These are phyloP conservation scores for Candida railenensis DNA, from an alignment of 805 yeast species.

Conservation along the genomic window DNA sequence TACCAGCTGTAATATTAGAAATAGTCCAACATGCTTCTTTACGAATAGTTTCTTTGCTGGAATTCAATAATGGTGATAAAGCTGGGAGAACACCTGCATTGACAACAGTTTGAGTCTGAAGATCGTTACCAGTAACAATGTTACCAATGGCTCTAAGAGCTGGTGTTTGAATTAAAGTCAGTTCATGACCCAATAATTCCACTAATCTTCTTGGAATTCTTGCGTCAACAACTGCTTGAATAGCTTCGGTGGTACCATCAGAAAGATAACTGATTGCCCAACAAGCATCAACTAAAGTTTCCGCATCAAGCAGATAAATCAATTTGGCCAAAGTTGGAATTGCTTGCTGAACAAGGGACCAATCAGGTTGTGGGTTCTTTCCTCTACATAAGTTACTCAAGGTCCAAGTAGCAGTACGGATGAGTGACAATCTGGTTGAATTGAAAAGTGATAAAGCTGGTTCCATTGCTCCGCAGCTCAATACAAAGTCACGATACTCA, in stretches of 20 bases:
- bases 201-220: conserved; percentile 93
- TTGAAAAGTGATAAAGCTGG: conserved; percentile 80
- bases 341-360: conserved; percentile 83
- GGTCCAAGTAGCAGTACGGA: conserved; percentile 98
- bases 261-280: conserved; percentile 97
- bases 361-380: conserved; percentile 92
- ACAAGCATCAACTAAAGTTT: conserved; percentile 94
- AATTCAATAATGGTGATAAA: conserved; percentile 71
- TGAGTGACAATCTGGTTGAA: conserved; percentile 80
- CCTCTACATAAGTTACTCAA: conserved; percentile 96
- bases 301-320: conserved; percentile 86
- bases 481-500: conserved; percentile 83
- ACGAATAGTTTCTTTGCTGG: conserved; percentile 87
- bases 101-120: conserved; percentile 92
- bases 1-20: conserved; percentile 97
- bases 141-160: conserved; percentile 97
- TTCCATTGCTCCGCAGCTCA: conserved; percentile 81
- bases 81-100: conserved; percentile 91
- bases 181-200: conserved; percentile 80
- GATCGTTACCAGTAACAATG: conserved; percentile 95
- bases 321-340: conserved; percentile 89
- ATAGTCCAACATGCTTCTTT: conserved; percentile 99
- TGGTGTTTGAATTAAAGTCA: conserved; percentile 90
- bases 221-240: conserved; percentile 95
- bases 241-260: conserved; percentile 90